Evolutionary conservation across 768 basidiomycete species (phyloP).

Genomic region (Mycena vulgaris): DNA sequence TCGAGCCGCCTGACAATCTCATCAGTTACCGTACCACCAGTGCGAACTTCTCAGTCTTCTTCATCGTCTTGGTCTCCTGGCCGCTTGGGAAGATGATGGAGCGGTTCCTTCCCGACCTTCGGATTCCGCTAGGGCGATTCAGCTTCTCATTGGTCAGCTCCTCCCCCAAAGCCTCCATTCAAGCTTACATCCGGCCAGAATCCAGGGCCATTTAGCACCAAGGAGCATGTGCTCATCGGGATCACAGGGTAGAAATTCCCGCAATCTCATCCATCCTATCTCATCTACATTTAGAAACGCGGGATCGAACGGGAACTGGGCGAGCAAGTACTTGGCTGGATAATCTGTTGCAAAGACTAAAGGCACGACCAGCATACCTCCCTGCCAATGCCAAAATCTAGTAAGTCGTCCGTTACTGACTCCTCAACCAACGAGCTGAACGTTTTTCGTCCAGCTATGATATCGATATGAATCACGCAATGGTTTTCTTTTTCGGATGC

Average conservation of each 20-base stretch:
- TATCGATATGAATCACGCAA: conserved; percentile 21
- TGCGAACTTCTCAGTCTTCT: conserved; percentile 16
- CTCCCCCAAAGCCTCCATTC: neutral
- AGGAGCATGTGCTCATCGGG: conserved; percentile 56
- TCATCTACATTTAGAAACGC: conserved; percentile 3
- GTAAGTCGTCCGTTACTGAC: neutral
- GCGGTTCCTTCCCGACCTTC: neutral
- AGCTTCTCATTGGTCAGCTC: conserved; percentile 9
- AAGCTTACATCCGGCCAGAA: conserved; percentile 38
- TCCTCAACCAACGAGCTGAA: too few species aligned
- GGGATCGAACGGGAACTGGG: neutral
- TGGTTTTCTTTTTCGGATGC: conserved; percentile 19
- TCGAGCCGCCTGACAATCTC: neutral
- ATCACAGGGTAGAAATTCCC: conserved; percentile 25
- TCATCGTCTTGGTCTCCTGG: conserved; percentile 15
- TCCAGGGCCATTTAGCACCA: conserved; percentile 63
- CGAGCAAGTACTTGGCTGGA: neutral
- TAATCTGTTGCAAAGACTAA: neutral
- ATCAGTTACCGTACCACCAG: conserved; percentile 16
- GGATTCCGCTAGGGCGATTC: neutral
- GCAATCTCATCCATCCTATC: neutral
- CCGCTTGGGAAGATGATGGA: conserved; percentile 22
- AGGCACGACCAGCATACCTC: neutral
- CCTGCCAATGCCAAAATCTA: conserved; percentile 19
- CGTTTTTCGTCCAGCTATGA: neutral